A percentile compares a stretch with the other conserved stretches of the same genome.
phyloP scores from a whole-genome alignment of 345 rosid genomes.

The Populus alba region DNA sequence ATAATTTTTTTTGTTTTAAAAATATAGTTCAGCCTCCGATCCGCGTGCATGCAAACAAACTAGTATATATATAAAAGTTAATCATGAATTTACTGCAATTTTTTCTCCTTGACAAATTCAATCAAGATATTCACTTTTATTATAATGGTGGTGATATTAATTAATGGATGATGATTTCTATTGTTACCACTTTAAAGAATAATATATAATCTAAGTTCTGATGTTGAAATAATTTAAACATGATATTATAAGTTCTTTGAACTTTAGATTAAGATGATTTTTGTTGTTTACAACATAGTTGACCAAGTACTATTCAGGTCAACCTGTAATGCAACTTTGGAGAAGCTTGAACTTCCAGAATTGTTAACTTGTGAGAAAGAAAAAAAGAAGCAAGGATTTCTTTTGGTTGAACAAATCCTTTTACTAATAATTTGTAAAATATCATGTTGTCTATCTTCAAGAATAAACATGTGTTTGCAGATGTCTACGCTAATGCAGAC shows the following conservation, averaged over 20 bases:
- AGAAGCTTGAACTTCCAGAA: neutral
- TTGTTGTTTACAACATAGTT: neutral
- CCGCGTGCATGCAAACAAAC: too few relatives aligned
- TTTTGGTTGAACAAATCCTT: neutral
- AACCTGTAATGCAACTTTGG: neutral
- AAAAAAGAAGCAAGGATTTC: too few relatives aligned
- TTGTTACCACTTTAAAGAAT: neutral
- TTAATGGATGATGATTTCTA: neutral
- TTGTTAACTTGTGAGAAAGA: neutral
- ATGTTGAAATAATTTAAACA: too few relatives aligned
- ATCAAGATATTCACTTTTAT: too few relatives aligned
- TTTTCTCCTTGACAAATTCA: too few relatives aligned
- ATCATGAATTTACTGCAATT: too few relatives aligned
- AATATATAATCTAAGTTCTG: too few relatives aligned
- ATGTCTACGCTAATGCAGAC: slow-evolving; percentile 26
- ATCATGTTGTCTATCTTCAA: neutral
- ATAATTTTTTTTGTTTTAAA: too few relatives aligned
- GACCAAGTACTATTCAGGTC: neutral
- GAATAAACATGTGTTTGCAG: slow-evolving; percentile 27
- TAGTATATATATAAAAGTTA: too few relatives aligned
- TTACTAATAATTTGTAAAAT: neutral
- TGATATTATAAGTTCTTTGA: too few relatives aligned
- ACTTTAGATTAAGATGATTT: too few relatives aligned
- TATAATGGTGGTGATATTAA: neutral
- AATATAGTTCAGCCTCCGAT: too few relatives aligned